Evolutionary conservation across 805 yeast species (phyloP).

Genomic region (Saturnispora bothae): DNA sequence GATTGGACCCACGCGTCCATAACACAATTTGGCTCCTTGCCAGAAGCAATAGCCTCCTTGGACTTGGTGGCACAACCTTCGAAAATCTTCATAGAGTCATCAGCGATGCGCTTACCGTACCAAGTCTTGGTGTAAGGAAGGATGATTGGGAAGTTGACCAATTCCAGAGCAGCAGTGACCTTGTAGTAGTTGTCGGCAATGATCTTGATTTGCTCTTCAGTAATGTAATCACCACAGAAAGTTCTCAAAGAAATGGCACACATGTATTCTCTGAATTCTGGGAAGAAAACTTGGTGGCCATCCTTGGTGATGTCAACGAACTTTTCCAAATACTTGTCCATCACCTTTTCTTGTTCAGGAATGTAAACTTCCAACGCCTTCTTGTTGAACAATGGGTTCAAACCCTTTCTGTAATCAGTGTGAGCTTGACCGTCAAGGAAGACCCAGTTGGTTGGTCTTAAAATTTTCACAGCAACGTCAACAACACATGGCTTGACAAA

Average conservation of each 20-base stretch:
- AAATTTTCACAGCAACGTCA: conserved; percentile 88
- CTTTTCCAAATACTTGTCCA: conserved; percentile 68
- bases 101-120: conserved; percentile 93
- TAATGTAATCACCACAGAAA: conserved; percentile 91
- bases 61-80: conserved; percentile 84
- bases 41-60: conserved; percentile 64
- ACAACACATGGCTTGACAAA: conserved; percentile 97
- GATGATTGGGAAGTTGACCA: conserved; percentile 95
- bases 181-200: conserved; percentile 88
- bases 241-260: conserved; percentile 90
- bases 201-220: conserved; percentile 78
- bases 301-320: conserved; percentile 47
- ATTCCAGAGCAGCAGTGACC: conserved; percentile 92
- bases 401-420: conserved; percentile 80
- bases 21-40: conserved; percentile 76
- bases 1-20: conserved; percentile 91
- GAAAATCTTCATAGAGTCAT: conserved; percentile 86
- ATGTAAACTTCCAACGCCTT: conserved; percentile 75
- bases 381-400: conserved; percentile 82
- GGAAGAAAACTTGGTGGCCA: conserved; percentile 73
- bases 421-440: conserved; percentile 94
- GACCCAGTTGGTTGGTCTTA: conserved; percentile 97
- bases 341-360: conserved; percentile 74
- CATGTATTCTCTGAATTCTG: conserved; percentile 88
- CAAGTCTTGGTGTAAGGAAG: conserved; percentile 94